Evolutionary conservation across 1,284 basidiomycete species (phyloP).

Genomic region (Apiotrichum brassicae): DNA sequence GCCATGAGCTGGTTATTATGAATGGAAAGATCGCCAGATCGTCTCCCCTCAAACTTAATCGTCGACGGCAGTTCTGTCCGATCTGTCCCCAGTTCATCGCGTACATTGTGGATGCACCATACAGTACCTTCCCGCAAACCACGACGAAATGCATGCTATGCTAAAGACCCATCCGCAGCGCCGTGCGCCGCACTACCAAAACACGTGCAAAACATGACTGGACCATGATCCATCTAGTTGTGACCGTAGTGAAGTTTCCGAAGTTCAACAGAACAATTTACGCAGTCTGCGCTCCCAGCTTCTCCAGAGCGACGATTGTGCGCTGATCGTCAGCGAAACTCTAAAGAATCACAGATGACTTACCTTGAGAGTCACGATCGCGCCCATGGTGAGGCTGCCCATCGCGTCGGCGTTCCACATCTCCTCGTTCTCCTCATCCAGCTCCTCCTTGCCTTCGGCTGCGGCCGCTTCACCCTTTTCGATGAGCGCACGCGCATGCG

Average conservation of each 20-base stretch:
- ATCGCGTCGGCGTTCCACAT: slow-evolving; percentile 55
- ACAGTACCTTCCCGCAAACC: too few species aligned
- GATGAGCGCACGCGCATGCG: slow-evolving; percentile 59
- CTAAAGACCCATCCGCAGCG: background rate
- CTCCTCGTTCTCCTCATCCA: slow-evolving; percentile 45
- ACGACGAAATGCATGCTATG: slow-evolving; percentile 5
- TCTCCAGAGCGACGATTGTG: slow-evolving; percentile 27
- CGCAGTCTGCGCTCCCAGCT: slow-evolving; percentile 7
- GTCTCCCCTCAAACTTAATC: too few species aligned
- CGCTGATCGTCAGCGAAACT: slow-evolving; percentile 14
- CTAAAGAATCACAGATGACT: background rate
- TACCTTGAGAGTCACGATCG: slow-evolving; percentile 61
- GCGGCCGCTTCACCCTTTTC: slow-evolving; percentile 48
- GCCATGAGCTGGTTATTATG: too few species aligned
- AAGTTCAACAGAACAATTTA: too few species aligned
- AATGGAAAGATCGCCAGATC: too few species aligned
- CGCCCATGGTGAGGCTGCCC: slow-evolving; percentile 69
- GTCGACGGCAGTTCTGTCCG: too few species aligned
- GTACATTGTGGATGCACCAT: too few species aligned
- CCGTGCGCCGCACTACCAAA: background rate
- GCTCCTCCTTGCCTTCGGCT: background rate
- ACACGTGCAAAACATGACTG: too few species aligned
- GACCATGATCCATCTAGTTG: too few species aligned
- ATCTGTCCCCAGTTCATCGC: too few species aligned
- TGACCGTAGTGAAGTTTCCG: too few species aligned